These are phyloP conservation scores for Ophiostoma pallidulum DNA, from an alignment of 2,329 filamentous ascomycete species.

Conservation along the genomic window DNA sequence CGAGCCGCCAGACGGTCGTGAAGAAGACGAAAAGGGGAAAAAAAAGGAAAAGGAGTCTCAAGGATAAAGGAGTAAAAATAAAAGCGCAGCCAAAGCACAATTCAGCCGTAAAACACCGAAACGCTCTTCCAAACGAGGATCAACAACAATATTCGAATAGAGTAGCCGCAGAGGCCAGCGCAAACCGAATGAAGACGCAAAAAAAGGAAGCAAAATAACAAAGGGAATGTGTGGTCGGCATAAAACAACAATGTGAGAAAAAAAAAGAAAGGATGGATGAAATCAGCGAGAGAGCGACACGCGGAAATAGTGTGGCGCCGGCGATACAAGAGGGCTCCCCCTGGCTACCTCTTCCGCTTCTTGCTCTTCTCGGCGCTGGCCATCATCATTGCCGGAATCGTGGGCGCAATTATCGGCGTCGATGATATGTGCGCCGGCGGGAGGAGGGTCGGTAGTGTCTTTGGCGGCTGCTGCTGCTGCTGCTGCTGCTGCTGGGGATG, in stretches of 20 bases:
- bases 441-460: conserved; percentile 25
- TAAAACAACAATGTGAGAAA: no score
- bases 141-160: neutral
- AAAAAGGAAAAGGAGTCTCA: neutral
- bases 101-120: conserved; percentile 1
- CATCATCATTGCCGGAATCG: conserved; percentile 14
- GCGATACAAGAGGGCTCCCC: neutral
- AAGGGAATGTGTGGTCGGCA: no score
- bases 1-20: neutral
- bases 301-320: no score
- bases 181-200: no score
- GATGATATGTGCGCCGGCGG: conserved; percentile 36
- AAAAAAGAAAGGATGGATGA: neutral
- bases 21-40: neutral
- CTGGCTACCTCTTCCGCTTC: conserved; percentile 49
- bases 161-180: no score
- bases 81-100: no score
- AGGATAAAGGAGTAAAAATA: neutral
- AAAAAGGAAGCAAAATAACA: no score
- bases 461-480: conserved; percentile 2
- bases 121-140: neutral
- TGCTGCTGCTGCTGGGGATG: neutral
- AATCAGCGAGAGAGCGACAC: no score
- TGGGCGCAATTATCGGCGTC: conserved; percentile 20
- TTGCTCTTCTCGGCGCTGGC: conserved; percentile 44